Evolutionary conservation across 768 basidiomycete species (phyloP), one percentile per base, ranked within the genome.

Genomic region (Cyclocybe aegerita): DNA sequence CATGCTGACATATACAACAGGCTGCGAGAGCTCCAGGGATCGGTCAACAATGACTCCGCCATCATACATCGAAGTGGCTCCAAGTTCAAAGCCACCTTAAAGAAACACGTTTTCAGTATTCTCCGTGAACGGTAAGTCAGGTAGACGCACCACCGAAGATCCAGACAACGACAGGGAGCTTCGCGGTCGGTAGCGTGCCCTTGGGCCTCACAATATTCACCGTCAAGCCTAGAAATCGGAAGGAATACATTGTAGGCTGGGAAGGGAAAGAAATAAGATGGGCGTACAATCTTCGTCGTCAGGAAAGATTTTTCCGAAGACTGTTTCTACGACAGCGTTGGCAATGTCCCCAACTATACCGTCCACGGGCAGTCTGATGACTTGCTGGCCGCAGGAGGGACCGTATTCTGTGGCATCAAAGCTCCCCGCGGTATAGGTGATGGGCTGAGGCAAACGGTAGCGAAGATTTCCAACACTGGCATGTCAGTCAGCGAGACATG

Each of bases 111-210:
- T n/a, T n/a, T n/a, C n/a, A n/a, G n/a, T n/a, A n/a, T n/a, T n/a
- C n/a, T n/a, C n/a, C 11, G 43, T 33, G 41, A 59, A 30, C 45
- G 15, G 50, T 38, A 37, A 4, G 33, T 5, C 23, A 5, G n/a
- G 23, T 36, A 55, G 15, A 63, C 14, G 51, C 49, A 62, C 76
- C 78, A 53, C 78, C 78, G 50, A 68, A 78, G 8, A 81, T 79
- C 79, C 78, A 81, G 30, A 75, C 78, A 14, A 80, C 65, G 6
- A 85, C 79, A 2, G 83, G 82, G 2, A 83, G 64, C 44, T 76
- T 77, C 7, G 73, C 73, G 0, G 58, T 57, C 1, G 74, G 47
- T 0, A 70, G 73, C 1, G 76, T 70, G 33, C 54, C 61, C 1
- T 64, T 60, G 4, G 83, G 81, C 44, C 70, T 73, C 23, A 80